Base-by-base conservation (phyloP, 495 filamentous ascomycete genomes). In the Podospora comata region DNA sequence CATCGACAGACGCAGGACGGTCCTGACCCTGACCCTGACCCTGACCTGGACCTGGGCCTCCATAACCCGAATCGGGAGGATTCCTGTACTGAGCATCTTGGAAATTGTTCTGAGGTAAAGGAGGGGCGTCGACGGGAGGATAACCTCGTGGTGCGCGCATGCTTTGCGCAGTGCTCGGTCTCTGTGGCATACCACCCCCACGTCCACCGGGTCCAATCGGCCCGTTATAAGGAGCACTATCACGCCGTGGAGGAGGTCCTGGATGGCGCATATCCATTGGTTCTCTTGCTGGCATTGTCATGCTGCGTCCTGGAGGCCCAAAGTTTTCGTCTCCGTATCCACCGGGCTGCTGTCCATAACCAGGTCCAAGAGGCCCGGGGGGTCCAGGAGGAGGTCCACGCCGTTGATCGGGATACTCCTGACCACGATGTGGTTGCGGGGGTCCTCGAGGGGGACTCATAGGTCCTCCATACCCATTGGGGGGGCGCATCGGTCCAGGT, bases 251-350 rank as follows among this genome's bases (percentile, higher is more conserved):
- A 7, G 73, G 77, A 72, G 75, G 74, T 4, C 63, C 77, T 27
- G 72, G 65, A 19, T 59, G 74, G 16, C 74, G 73, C 79, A 80
- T 77, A 18, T 76, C 76, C 56, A 76, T 72, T 0, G 79, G 77
- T 39, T 80, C 76, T 67, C 81, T 81, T 15, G 73, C 56, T 11
- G 85, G 84, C 84, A 86, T 85, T 13, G 85, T 86, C 81, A 85
- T 82, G 71, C 82, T 85, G 66, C 85, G 74, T 32, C 76, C 71
- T 0, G 80, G 83, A 1, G 81, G 79, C 0, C 79, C 81, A 54
- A 77, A 81, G 4, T 68, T 71, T 3, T 76, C 75, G 23, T 79
- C 78, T 34, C 59, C 71, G 68, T 78, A 80, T 2, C 74, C 80
- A 44, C 70, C 73, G 27, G 54, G 64, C 11, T 65, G 68, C 6